Percentiles rank a stretch among this genome's conserved stretches.
phyloP scores from a whole-genome alignment of 176 grass and related monocot genomes.

The Elymus sibiricus region DNA sequence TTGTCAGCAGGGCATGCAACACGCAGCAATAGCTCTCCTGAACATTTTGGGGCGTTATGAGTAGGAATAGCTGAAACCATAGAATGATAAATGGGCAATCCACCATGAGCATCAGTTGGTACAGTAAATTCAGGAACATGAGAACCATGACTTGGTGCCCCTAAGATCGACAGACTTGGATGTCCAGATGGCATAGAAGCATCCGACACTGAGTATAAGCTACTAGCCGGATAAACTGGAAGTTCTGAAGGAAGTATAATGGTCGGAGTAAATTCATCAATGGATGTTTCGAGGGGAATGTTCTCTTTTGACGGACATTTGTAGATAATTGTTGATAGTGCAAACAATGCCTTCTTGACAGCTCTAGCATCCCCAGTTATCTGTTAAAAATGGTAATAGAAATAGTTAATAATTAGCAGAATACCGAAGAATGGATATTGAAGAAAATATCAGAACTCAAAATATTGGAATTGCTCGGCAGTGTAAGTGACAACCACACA shows the following conservation, averaged over 20 bases:
- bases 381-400: constrained; percentile 30
- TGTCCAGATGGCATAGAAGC: constrained; percentile 41
- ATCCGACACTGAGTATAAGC: constrained; percentile 52
- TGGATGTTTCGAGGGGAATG: constrained; percentile 78
- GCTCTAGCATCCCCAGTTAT: constrained; percentile 77
- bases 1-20: constrained; percentile 85
- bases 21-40: constrained; percentile 69
- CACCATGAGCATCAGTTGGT: constrained; percentile 45
- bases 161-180: constrained; percentile 48
- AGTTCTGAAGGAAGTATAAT: constrained; percentile 88
- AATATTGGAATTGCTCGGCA: constrained; percentile 13
- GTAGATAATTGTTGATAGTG: constrained; percentile 85
- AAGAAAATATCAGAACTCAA: constrained; percentile 3
- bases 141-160: constrained; percentile 48
- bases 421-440: background rate
- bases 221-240: constrained; percentile 67
- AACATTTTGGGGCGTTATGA: constrained; percentile 50
- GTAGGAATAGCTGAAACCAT: constrained; percentile 65
- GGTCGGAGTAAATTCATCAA: constrained; percentile 57
- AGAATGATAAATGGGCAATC: constrained; percentile 67
- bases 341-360: constrained; percentile 74
- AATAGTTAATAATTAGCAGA: constrained; percentile 27
- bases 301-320: constrained; percentile 81
- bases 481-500: background rate
- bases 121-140: constrained; percentile 55